Base-by-base conservation (phyloP, 2,329 filamentous ascomycete genomes). In the Cryphonectria japonica region DNA sequence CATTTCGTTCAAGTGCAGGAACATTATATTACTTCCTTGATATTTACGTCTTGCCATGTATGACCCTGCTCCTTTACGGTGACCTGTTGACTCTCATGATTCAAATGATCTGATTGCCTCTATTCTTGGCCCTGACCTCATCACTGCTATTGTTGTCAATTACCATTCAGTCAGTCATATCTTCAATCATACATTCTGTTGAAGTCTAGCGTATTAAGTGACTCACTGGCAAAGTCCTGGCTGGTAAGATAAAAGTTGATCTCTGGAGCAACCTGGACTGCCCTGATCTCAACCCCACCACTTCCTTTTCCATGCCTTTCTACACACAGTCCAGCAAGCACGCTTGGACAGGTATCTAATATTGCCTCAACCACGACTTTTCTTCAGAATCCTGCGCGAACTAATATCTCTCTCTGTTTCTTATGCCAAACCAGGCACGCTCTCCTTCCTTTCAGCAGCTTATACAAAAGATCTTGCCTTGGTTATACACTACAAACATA, bases 401-500 rank as follows among this genome's bases (percentile, higher is more conserved):
- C 52, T 6, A 29, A 19, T 26, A 9, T 2, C 54, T 19, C 54
- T 59, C 54, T 29, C 54, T 59, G 54, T 59, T 34, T 59, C 29
- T 7, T 32, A 19, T 4, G 5, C 13, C 19, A 14, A 59, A 1
- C 54, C 54, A 59, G 16, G 29, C 46, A 8, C 22, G 46, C 5
- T 32, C 11, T 16, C 54, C 54, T 13, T 19, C 46, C 22, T 59
- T 59, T 32, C 29, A 59, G 29, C 26, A 57, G n/a, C 29, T 19
- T 59, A 59, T 32, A 59, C 52, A 29, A 6, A 29, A 57, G 26
- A 13, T 6, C 11, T 16, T 26, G 4, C 11, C 7, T 32, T 57
- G 11, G 26, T 32, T 57, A 59, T 59, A 59, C 54, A 59, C 54
- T 59, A 59, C 54, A 59, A 32, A 6, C 14, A 59, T 59, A 59